Base-by-base conservation (phyloP, 768 basidiomycete species). In the Sutorius australiensis region DNA sequence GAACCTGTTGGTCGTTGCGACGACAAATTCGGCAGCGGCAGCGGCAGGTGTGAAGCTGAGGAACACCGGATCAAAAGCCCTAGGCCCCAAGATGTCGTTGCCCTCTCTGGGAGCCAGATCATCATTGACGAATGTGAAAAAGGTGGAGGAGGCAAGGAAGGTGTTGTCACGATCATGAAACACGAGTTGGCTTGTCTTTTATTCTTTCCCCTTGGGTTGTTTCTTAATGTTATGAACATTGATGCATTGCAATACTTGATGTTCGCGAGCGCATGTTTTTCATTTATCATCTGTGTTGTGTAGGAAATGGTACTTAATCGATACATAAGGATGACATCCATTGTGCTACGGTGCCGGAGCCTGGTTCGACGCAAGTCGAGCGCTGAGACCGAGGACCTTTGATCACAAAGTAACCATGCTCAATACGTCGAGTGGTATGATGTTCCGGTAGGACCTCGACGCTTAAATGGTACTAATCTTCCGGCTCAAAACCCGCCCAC, bases 1-100 rank as follows among this genome's bases (percentile, higher is more conserved):
- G 0, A 76, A 81, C 44, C 59, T 80, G 24, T 64, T 89, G 16
- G 82, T 77, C 3, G 76, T 86, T 13, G 87, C 87, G 5, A 75
- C 77, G 32, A 79, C 78, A 2, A 86, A 80, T 59, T 75, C 73
- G 19, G 78, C 73, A 0, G 57, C 65, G 2, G 56, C 51, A 3
- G 52, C 63, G 30, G 56, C 54, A 2, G 61, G 67, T 12, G 24
- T 46, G 16, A 62, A 67, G 46, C 56, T 61, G 10, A 55, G 60
- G 46, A 55, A 53, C 19, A 45, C 38, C n/a, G 27, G 48, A n/a
- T 36, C 43, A 24, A 60, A 55, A 46, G 44, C 48, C 28, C 38
- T 57, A 47, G 45, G 48, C 12, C 37, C 57, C 3, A 57, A 61
- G 40, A 13, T 16, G 41, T 51, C 54, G 47, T 53, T 49, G 10